Percentiles rank a stretch among this genome's conserved stretches.
Conservation (phyloP, 768 basidiomycete species). For the Podaxis pistillaris region DNA sequence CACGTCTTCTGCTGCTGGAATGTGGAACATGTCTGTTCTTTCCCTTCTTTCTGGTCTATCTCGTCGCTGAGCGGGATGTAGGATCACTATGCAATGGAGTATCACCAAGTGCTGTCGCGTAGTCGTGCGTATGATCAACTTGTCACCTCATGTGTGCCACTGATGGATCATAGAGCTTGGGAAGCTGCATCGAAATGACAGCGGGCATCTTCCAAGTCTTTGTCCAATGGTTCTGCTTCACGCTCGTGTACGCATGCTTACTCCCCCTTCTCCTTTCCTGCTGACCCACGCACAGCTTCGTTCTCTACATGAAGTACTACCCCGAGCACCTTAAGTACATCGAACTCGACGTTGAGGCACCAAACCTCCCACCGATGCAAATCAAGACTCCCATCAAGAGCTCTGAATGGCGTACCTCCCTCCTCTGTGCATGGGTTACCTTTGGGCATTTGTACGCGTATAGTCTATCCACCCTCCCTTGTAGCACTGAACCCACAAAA, state of each 20-base stretch:
- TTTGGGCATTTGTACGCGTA: conserved; percentile 69
- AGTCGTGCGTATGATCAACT: conserved; percentile 50
- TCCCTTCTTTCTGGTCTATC: neutral
- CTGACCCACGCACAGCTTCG: conserved; percentile 52
- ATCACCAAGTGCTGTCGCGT: conserved; percentile 78
- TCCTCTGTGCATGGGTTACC: conserved; percentile 71
- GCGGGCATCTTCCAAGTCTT: conserved; percentile 83
- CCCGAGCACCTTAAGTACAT: conserved; percentile 78
- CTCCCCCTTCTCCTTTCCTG: neutral
- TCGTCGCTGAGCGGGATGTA: conserved; percentile 28
- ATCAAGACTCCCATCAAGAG: conserved; percentile 52
- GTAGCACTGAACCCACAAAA: neutral
- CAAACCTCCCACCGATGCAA: conserved; percentile 33
- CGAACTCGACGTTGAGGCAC: conserved; percentile 19
- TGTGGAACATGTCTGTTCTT: conserved; percentile 72
- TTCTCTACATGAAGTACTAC: conserved; percentile 92
- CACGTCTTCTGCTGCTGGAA: conserved; percentile 75
- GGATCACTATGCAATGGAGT: conserved; percentile 83
- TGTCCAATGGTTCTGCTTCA: conserved; percentile 84
- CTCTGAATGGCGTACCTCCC: conserved; percentile 75
- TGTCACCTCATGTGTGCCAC: neutral
- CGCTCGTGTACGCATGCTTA: conserved; percentile 81
- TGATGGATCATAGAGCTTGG: conserved; percentile 47
- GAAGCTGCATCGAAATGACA: conserved; percentile 74
- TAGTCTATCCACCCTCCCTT: neutral